Conservation (phyloP, 2,329 filamentous ascomycete species). For the Nemania sp. region DNA sequence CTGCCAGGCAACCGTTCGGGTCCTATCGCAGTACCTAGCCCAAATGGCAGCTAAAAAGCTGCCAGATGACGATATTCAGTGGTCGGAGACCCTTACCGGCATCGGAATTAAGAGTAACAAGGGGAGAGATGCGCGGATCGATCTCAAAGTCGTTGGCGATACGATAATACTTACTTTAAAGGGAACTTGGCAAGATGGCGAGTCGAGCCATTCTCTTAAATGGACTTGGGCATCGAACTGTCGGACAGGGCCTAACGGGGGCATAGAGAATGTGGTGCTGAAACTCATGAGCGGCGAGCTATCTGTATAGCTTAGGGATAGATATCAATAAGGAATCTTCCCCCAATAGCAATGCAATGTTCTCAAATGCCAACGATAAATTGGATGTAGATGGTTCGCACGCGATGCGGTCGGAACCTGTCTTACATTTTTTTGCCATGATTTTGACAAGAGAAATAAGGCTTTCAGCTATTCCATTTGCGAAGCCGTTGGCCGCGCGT, state of each 20-base stretch:
- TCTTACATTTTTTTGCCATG: no score
- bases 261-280: slow-evolving; percentile 21
- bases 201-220: not conserved
- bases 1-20: slow-evolving; percentile 45
- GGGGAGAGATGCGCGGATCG: slow-evolving; percentile 23
- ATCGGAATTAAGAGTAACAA: slow-evolving; percentile 29
- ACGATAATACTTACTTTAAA: slow-evolving; percentile 44
- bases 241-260: slow-evolving; percentile 1
- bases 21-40: slow-evolving; percentile 28
- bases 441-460: no score
- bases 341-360: no score
- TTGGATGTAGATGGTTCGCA: no score
- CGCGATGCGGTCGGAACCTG: no score
- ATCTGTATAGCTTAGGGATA: not conserved
- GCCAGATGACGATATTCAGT: slow-evolving; percentile 29
- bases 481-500: no score
- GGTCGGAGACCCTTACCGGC: slow-evolving; percentile 31
- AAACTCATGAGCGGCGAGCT: slow-evolving; percentile 25
- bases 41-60: slow-evolving; percentile 21
- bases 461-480: no score
- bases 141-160: slow-evolving; percentile 51
- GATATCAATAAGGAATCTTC: not conserved
- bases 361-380: no score
- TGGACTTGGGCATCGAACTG: slow-evolving; percentile 31
- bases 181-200: slow-evolving; percentile 21